Conservation (phyloP, 108 stramenopile species). For the Licmophora abbreviata region DNA sequence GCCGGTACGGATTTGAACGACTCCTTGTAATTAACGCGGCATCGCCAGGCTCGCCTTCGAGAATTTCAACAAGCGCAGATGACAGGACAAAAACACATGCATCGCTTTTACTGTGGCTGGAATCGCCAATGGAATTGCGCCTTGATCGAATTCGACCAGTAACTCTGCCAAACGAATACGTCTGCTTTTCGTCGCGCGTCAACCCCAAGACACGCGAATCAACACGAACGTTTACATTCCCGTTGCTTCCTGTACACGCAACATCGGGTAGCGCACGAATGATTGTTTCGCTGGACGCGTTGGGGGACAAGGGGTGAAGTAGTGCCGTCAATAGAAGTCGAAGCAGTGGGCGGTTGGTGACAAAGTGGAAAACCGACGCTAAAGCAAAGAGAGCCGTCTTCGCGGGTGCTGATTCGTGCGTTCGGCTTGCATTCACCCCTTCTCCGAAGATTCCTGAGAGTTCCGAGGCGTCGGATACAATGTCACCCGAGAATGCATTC, state of each 20-base stretch:
- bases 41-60: constrained; percentile 29
- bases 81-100: constrained; percentile 64
- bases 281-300: constrained; percentile 45
- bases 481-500: background rate
- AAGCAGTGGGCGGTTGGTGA: constrained; percentile 57
- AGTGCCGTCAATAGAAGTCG: constrained; percentile 60
- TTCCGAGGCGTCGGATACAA: background rate
- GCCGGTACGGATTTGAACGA: constrained; percentile 43
- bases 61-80: constrained; percentile 58
- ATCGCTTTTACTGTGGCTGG: constrained; percentile 8
- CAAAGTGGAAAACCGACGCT: constrained; percentile 56
- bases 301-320: constrained; percentile 73
- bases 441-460: background rate
- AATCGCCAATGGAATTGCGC: constrained; percentile 8
- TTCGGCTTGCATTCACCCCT: background rate
- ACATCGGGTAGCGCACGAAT: constrained; percentile 52
- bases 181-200: constrained; percentile 10
- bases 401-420: constrained; percentile 41
- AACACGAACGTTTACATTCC: constrained; percentile 24
- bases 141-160: constrained; percentile 44
- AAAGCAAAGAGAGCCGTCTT: constrained; percentile 76
- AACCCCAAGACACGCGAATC: constrained; percentile 9
- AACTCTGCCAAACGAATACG: constrained; percentile 35
- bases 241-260: constrained; percentile 23
- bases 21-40: constrained; percentile 20